Base-by-base conservation (phyloP, 2,329 filamentous ascomycete genomes). In the Penicillium expansum region DNA sequence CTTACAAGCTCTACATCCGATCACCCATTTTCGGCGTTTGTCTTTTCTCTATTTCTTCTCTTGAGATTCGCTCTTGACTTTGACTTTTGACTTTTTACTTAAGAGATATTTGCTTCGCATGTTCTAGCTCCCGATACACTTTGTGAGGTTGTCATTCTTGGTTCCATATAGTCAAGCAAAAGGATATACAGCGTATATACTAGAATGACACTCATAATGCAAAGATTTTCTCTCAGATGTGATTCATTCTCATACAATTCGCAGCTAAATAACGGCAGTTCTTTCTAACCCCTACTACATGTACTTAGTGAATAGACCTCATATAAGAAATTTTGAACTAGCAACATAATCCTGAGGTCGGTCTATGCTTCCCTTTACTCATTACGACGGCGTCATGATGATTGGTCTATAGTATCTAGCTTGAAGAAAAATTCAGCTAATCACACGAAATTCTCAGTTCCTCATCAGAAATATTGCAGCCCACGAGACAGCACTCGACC, bases 1-100 rank as follows among this genome's bases (percentile, higher is more conserved):
- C 11, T 32, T 20, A 30, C 47, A 45, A 20, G 50, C 18, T 49
- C 32, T 44, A 41, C 27, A 52, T 56, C 16, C 54, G 49, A 47
- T 51, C 39, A 30, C 35, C 14, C 33, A 52, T 56, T 47, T 24
- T 27, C 22, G 54, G 48, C 48, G 48, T 56, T 52, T n/a, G 16
- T 29, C 5, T 22, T 32, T 27, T 39, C 13, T 42, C 20, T 41
- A 24, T 13, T 20, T 39, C 14, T 30, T 44, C 8, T 27, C 14
- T 11, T 11, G 22, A 14, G 39, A 5, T 27, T 24, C 7, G 22
- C 18, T 39, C 27, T 48, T 18, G 27, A 27, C 32, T 24, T 42
- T 51, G 18, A n/a, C 5, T 18, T 33, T n/a, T n/a, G n/a, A n/a
- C n/a, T n/a, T n/a, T n/a, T n/a, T 48, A 6, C 8, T 22, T 30